Evolutionary conservation across 2,329 filamentous ascomycete species (phyloP), one percentile per base, ranked within the genome.

Genomic region (Clarireedia monteithiana): DNA sequence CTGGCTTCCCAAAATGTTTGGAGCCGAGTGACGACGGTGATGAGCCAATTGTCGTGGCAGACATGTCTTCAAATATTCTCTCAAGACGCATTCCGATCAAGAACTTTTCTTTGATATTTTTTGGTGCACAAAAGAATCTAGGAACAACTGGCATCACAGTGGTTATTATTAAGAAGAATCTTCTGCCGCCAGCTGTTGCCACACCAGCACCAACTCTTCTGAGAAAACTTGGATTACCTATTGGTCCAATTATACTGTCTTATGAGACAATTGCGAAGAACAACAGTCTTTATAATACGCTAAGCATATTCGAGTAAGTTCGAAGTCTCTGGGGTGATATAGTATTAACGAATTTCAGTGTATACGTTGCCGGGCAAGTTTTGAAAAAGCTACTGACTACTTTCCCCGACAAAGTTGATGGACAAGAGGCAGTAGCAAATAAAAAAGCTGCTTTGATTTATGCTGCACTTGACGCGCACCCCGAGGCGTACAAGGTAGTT

Each of bases 61-160:
- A 97, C 71, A 95, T 97, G 88, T 88, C 82, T 48, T 96, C 89
- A 58, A 97, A 96, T 72, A 96, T 97, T 68, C 83, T 97, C 51
- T 90, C 89, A 48, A 78, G 90, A 45, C 80, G 79, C 60, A 80
- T 96, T 24, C 85, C 91, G 36, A 80, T 95, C 48, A 77, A 76
- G 63, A 91, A 94, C 68, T 95, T 86, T 72, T 86, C 85, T 1
- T 76, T 86, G 63, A 87, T 97, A 68, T 96, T 96, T 74, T 95
- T 91, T 60, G 91, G 91, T 48, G 91, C 91, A 0, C 92, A 96
- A 70, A 96, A 97, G 81, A 96, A 97, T 73, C 79, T 96, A 10
- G 92, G 91, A 27, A 83, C 82, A 3, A 85, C 92, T 1, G 92
- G 92, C 58, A 81, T 97, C 58, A 94, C 92, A 5, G 88, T 96